Base-by-base conservation (phyloP, 371 early-diverging fungal genomes). In the Scutellospora calospora region DNA sequence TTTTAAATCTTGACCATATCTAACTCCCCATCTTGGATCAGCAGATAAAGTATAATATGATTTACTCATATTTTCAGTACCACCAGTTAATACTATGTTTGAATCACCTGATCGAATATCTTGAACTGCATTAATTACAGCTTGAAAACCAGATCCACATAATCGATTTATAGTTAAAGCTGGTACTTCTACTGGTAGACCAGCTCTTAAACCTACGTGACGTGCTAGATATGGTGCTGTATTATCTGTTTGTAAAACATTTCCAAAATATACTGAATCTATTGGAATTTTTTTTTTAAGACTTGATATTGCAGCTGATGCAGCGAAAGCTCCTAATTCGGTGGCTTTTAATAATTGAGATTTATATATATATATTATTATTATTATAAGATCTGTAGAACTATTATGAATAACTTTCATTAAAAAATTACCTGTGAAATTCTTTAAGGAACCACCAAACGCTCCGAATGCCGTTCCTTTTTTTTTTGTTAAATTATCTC, bases 81-180 rank as follows among this genome's bases (percentile, higher is more conserved):
- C 99, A 81, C 98, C 99, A 0, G 97, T 91, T 82, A 98, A 84
- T 0, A 96, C 97, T 73, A 98, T 86, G 29, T 95, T 89, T 49
- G 96, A 89, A 51, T 98, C 98, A 14, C 95, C 95, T 9, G 88
- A 74, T 35, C 89, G 76, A 83, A 98, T 97, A 83, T 98, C 98
- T 77, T 98, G 98, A 9, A 94, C 95, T 22, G 93, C 97, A 81
- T 94, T 95, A 84, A 98, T 94, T 49, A 98, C 92, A 80, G 95
- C 87, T 87, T 98, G 97, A 89, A 98, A 95, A 31, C 99, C 99
- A 3, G 97, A 96, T 18, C 97, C 98, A 85, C 99, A 98, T 27
- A 98, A 92, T 31, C 97, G 93, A 90, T 98, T 98, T 84, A 98
- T 91, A 9, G 97, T 97, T 80, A 95, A 85, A 1, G 97, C 98